Evolutionary conservation across 257 asterid species (phyloP).

Genomic region (Solanum microdontum): DNA sequence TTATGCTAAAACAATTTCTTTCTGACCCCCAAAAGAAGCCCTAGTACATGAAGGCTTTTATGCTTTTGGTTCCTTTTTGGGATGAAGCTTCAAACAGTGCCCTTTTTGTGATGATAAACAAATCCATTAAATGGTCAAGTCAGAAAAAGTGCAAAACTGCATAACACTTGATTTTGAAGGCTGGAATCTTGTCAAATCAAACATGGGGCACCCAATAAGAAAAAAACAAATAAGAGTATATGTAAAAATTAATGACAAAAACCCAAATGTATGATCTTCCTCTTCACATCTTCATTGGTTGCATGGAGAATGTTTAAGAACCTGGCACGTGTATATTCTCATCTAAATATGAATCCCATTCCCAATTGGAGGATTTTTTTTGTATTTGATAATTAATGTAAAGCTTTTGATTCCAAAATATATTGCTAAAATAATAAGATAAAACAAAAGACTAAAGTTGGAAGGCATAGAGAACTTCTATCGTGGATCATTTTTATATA

Average conservation of each 20-base stretch:
- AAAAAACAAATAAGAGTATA: constrained; percentile 3
- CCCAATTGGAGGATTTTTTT: constrained; percentile 20
- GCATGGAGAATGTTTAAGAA: constrained; percentile 6
- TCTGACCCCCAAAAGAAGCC: not conserved
- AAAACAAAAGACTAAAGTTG: constrained; percentile 9
- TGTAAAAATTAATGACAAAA: not conserved
- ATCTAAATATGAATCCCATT: not conserved
- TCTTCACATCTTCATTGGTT: constrained; percentile 29
- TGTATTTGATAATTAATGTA: not conserved
- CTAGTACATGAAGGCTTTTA: not conserved
- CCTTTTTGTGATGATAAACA: not conserved
- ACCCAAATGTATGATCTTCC: not conserved
- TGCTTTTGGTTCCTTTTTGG: not conserved
- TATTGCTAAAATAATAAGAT: constrained; percentile 1
- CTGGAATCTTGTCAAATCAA: constrained; percentile 72
- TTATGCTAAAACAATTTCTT: not conserved
- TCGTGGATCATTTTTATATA: not conserved
- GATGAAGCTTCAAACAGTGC: not conserved
- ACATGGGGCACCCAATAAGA: constrained; percentile 5
- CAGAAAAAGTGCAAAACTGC: not conserved
- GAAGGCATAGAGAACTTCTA: constrained; percentile 11
- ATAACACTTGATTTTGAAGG: constrained; percentile 28
- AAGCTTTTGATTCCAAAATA: constrained; percentile 2
- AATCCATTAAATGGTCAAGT: constrained; percentile 6
- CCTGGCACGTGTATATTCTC: constrained; percentile 35